Evolutionary conservation across 768 basidiomycete species (phyloP).

Genomic region (Panus rudis): DNA sequence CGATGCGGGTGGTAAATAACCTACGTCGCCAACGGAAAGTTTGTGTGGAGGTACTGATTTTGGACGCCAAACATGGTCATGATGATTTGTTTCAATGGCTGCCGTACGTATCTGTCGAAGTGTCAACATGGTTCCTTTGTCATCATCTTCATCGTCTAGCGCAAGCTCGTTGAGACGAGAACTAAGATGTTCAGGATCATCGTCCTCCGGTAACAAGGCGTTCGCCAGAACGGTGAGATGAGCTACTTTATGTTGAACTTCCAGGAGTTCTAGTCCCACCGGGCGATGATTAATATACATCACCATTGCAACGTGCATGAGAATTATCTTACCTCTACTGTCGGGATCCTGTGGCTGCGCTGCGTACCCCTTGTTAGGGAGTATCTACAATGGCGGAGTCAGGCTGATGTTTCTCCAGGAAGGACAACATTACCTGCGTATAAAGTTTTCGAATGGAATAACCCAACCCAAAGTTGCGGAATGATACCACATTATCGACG

Average conservation of each 20-base stretch:
- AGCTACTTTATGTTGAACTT: constrained; percentile 31
- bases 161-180: constrained; percentile 27
- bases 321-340: constrained; percentile 7
- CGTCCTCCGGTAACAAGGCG: constrained; percentile 34
- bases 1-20: constrained; percentile 32
- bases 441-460: constrained; percentile 31
- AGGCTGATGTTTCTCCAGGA: neutral
- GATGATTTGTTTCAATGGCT: constrained; percentile 27
- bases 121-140: constrained; percentile 15
- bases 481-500: constrained; percentile 28
- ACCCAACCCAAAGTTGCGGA: constrained; percentile 37
- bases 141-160: constrained; percentile 21
- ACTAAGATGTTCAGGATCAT: constrained; percentile 16
- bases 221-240: constrained; percentile 35
- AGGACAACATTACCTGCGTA: constrained; percentile 25
- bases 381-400: constrained; percentile 25
- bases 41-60: constrained; percentile 33
- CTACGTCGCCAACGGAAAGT: constrained; percentile 38
- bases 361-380: constrained; percentile 33
- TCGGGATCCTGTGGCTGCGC: constrained; percentile 20
- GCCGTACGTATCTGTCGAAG: constrained; percentile 33
- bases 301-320: neutral
- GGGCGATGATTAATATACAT: constrained; percentile 4
- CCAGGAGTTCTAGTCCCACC: constrained; percentile 28
- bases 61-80: constrained; percentile 36